These are phyloP conservation scores for Fraxinus dipetala DNA, from an alignment of 305 asterid genomes.

Conservation along the genomic window DNA sequence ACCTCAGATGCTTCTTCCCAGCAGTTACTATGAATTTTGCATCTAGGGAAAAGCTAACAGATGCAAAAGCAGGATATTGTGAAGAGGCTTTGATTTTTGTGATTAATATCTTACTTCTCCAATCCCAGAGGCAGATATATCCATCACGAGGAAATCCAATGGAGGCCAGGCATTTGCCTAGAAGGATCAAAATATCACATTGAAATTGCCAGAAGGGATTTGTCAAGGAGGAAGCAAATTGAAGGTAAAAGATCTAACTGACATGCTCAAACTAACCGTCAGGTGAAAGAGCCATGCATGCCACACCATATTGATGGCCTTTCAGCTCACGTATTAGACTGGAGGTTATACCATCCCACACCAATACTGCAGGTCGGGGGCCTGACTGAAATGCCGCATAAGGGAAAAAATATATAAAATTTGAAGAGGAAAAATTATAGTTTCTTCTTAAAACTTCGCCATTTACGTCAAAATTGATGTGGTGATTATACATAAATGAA, in stretches of 20 bases:
- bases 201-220: conserved; percentile 10
- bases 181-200: conserved; percentile 12
- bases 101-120: conserved; percentile 40
- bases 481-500: neutral
- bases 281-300: conserved; percentile 59
- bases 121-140: conserved; percentile 58
- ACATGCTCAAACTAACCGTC: conserved; percentile 51
- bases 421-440: neutral
- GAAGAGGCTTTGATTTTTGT: conserved; percentile 49
- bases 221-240: neutral
- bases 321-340: conserved; percentile 45
- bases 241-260: conserved; percentile 13
- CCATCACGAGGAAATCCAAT: conserved; percentile 64
- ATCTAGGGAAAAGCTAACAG: conserved; percentile 50
- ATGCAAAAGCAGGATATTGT: conserved; percentile 42
- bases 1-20: conserved; percentile 54
- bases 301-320: conserved; percentile 57
- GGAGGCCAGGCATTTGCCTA: conserved; percentile 55
- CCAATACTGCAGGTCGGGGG: conserved; percentile 47
- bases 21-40: conserved; percentile 47
- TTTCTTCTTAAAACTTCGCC: neutral
- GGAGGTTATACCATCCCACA: conserved; percentile 51
- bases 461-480: neutral
- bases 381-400: conserved; percentile 46
- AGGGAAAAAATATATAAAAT: neutral